phyloP scores from a whole-genome alignment of 208 protist genomes.

The Acanthamoeba polyphaga region DNA sequence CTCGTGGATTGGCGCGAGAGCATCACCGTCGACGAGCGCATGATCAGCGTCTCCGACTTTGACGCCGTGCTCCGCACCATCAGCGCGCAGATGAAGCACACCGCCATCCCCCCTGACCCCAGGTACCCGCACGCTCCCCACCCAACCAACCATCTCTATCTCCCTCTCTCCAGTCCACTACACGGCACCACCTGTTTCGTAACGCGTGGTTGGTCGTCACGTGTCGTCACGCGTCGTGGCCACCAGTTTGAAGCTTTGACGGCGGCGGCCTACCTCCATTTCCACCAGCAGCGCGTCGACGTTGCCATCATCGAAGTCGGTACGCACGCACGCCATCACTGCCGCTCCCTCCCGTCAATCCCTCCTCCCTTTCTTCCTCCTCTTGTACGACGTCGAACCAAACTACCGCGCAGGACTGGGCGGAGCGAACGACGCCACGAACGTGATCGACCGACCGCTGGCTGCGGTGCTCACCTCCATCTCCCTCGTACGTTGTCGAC shows the following conservation, averaged over 20 bases:
- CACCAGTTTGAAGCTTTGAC: slow-evolving; percentile 43
- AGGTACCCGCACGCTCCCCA: background rate
- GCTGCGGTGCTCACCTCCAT: slow-evolving; percentile 7
- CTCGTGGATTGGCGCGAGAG: slow-evolving; percentile 25
- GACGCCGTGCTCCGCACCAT: background rate
- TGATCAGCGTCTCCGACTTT: background rate
- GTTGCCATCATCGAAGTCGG: slow-evolving; percentile 55
- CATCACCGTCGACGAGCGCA: slow-evolving; percentile 19
- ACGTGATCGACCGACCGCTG: slow-evolving; percentile 10
- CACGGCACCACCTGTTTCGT: too few species aligned
- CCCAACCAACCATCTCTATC: too few species aligned
- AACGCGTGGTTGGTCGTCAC: too few species aligned
- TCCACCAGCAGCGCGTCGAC: slow-evolving; percentile 1
- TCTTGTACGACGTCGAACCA: too few species aligned
- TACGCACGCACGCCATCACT: background rate
- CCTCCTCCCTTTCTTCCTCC: too few species aligned
- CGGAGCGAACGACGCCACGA: slow-evolving; percentile 9
- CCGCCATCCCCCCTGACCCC: background rate
- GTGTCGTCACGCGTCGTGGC: background rate
- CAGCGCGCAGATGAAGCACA: background rate
- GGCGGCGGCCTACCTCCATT: slow-evolving; percentile 1
- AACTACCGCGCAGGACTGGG: background rate
- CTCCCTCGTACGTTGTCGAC: background rate
- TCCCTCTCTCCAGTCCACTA: too few species aligned
- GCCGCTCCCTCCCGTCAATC: too few species aligned